Percentiles rank a stretch among this genome's conserved stretches.
Evolutionary conservation across 2,329 filamentous ascomycete genomes (phyloP).

Genomic region (Fusarium hostae): DNA sequence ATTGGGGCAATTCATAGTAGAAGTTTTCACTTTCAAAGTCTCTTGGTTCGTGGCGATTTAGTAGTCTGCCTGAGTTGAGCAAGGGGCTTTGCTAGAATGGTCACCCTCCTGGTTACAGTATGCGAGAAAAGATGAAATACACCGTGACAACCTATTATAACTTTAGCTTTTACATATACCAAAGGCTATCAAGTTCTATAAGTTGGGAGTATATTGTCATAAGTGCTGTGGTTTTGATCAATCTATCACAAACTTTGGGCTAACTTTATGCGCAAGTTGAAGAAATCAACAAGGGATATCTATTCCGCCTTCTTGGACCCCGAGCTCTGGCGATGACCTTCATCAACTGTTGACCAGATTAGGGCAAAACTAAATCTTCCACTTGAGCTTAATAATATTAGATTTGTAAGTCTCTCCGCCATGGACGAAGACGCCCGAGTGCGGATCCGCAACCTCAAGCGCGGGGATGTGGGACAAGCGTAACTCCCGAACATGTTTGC

Average conservation of each 20-base stretch:
- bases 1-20: neutral
- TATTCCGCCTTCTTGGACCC: neutral
- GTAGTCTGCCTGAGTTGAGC: neutral
- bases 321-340: neutral
- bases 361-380: neutral
- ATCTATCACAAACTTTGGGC: neutral
- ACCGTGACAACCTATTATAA: neutral
- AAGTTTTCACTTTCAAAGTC: neutral
- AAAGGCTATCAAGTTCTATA: neutral
- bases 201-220: neutral
- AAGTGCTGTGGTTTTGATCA: neutral
- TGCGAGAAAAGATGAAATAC: neutral
- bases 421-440: neutral
- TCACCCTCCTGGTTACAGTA: neutral
- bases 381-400: neutral
- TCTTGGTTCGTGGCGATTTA: neutral
- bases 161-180: too few species aligned
- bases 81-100: neutral
- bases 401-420: neutral
- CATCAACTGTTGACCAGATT: neutral
- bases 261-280: neutral
- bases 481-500: conserved; percentile 19
- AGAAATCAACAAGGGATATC: too few species aligned
- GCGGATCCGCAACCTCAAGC: conserved; percentile 29
- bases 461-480: conserved; percentile 18